Base-by-base conservation (phyloP, 2,329 filamentous ascomycete genomes). In the Monilinia polystroma region DNA sequence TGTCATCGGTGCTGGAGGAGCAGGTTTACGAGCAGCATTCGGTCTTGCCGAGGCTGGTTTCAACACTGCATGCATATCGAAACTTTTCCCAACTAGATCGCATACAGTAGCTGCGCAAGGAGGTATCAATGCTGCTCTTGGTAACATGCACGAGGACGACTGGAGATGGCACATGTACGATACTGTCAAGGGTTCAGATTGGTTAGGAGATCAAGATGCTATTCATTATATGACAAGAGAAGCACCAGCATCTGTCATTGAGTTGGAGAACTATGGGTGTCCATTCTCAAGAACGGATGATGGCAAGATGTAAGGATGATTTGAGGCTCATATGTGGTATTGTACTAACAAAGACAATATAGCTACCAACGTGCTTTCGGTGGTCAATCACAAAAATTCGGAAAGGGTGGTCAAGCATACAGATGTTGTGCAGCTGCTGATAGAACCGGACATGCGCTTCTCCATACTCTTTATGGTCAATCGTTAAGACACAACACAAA, bases 151-250 rank as follows among this genome's bases (percentile, higher is more conserved):
- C 85, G 87, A 94, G 83, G 93, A 97, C 77, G 93, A 97, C 82
- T 97, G 93, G 93, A 89, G 93, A 84, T 97, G 93, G 93, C 93
- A 97, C 82, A 97, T 97, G 93, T 97, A 97, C 84, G 93, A 97
- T 80, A 97, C 93, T 54, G 93, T 97, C 78, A 97, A 97, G 85
- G 93, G 93, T 72, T 96, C 92, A 72, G 93, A 97, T 84, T 97
- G 93, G 93, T 87, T 97, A 63, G 93, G 93, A 80, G 93, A 97
- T 80, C 93, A 97, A 81, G 93, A 97, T 78, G 93, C 93, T 72
- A 97, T 97, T 77, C 93, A 97, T 82, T 97, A 97, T 84, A 97
- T 97, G 93, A 97, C 93, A 76, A 87, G 93, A 76, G 93, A 97
- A 82, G 93, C 93, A 69, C 93, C 93, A 45, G 88, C 90, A 69